Conservation (phyloP, 2,329 filamentous ascomycete genomes). For the Neofusicoccum ribis region DNA sequence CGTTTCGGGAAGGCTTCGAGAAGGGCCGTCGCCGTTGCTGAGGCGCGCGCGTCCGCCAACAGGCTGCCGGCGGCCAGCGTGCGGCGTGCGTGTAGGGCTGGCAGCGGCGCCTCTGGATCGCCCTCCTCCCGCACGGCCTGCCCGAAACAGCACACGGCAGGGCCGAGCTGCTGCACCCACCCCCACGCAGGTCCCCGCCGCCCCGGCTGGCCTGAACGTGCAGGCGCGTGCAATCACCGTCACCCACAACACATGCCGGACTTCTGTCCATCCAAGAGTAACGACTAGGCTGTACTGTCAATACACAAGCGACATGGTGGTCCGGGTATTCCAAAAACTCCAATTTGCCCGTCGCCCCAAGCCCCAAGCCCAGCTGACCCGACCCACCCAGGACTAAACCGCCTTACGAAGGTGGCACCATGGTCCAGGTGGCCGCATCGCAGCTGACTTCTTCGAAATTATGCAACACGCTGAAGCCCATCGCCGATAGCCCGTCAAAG, state of each 20-base stretch:
- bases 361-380: background rate
- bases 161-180: background rate
- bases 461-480: conserved; percentile 79
- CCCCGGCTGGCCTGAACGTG: background rate
- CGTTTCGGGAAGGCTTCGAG: conserved; percentile 16
- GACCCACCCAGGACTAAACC: background rate
- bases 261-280: background rate
- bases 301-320: conserved; percentile 2
- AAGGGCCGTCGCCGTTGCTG: background rate
- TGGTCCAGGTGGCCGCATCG: conserved; percentile 63
- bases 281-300: too few relatives aligned
- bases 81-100: background rate
- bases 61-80: background rate
- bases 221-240: background rate
- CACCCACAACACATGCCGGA: background rate
- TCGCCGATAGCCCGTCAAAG: conserved; percentile 70
- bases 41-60: background rate
- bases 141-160: background rate
- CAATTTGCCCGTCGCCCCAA: background rate
- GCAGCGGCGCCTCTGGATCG: background rate
- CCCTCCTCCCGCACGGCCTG: conserved; percentile 1
- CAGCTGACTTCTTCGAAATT: conserved; percentile 79
- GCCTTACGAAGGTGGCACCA: conserved; percentile 48
- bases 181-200: conserved; percentile 6
- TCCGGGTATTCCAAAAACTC: conserved; percentile 25